phyloP scores from a whole-genome alignment of 129 eudicot genomes.

The Lactuca sativa region DNA sequence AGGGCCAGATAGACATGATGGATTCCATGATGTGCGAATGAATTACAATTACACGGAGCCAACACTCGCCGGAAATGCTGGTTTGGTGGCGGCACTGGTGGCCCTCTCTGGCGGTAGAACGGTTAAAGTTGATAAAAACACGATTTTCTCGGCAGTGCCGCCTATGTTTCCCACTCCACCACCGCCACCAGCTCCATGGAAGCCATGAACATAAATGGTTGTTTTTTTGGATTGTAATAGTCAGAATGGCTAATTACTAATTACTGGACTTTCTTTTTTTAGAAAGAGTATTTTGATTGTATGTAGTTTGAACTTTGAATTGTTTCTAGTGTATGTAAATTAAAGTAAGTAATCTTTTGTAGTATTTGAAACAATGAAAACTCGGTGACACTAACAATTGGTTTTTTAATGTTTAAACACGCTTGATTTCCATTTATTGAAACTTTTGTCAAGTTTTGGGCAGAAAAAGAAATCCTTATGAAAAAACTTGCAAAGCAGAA shows the following conservation, averaged over 20 bases:
- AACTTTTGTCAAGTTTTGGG: neutral
- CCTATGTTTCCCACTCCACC: slow-evolving; percentile 87
- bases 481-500: too few relatives aligned
- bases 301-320: neutral
- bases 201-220: slow-evolving; percentile 52
- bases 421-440: neutral
- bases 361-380: slow-evolving; percentile 13
- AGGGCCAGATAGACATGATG: slow-evolving; percentile 73
- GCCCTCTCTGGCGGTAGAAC: slow-evolving; percentile 66
- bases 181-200: slow-evolving; percentile 86
- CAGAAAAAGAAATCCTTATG: too few relatives aligned
- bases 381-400: slow-evolving; percentile 10
- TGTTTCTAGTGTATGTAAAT: slow-evolving; percentile 28
- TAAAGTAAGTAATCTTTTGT: slow-evolving; percentile 17
- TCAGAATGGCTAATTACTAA: slow-evolving; percentile 1
- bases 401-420: slow-evolving; percentile 5
- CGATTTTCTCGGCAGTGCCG: slow-evolving; percentile 83
- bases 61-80: slow-evolving; percentile 82
- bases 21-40: slow-evolving; percentile 73
- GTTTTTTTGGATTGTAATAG: neutral
- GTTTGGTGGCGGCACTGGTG: slow-evolving; percentile 76
- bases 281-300: slow-evolving; percentile 18
- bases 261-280: neutral
- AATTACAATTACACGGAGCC: slow-evolving; percentile 90
- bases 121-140: slow-evolving; percentile 61